Evolutionary conservation across 2,329 filamentous ascomycete genomes (phyloP).

Genomic region (Fusarium abutilonis): DNA sequence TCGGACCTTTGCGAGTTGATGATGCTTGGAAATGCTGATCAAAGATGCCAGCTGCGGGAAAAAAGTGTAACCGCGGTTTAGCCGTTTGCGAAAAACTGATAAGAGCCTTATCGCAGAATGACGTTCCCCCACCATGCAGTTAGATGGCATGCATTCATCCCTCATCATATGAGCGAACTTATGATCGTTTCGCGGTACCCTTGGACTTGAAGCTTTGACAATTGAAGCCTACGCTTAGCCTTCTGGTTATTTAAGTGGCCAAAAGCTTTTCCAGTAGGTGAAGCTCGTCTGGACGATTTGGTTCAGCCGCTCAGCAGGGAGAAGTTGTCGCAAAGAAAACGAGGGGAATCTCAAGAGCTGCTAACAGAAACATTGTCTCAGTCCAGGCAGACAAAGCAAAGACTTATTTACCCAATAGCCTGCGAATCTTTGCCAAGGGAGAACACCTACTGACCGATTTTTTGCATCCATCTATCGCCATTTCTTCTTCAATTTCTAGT

Average conservation of each 20-base stretch:
- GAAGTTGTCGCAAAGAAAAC: slow-evolving; percentile 35
- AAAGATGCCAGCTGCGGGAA: slow-evolving; percentile 30
- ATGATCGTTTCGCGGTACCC: background rate
- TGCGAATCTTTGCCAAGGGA: slow-evolving; percentile 1
- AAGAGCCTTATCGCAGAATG: slow-evolving; percentile 35
- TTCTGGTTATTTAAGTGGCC: slow-evolving; percentile 13
- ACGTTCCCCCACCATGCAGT: slow-evolving; percentile 29
- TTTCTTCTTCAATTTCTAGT: background rate
- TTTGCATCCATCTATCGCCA: background rate
- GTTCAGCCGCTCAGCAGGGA: slow-evolving; percentile 1
- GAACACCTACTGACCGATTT: background rate
- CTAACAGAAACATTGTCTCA: slow-evolving; percentile 10
- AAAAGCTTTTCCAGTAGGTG: slow-evolving; percentile 13
- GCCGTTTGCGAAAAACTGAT: slow-evolving; percentile 28
- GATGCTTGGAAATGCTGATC: slow-evolving; percentile 33
- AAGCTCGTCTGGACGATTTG: slow-evolving; percentile 9
- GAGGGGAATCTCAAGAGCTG: slow-evolving; percentile 24
- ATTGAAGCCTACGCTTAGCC: slow-evolving; percentile 5
- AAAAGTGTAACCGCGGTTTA: slow-evolving; percentile 38
- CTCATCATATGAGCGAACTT: slow-evolving; percentile 18
- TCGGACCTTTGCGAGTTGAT: slow-evolving; percentile 10
- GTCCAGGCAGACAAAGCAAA: slow-evolving; percentile 17
- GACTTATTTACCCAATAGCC: background rate
- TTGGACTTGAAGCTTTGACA: background rate
- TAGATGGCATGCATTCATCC: slow-evolving; percentile 19